A percentile compares a stretch with the other conserved stretches of the same genome.
These are phyloP conservation scores for Falciphora oryzae DNA, from an alignment of 2,329 filamentous ascomycete species.

Conservation along the genomic window DNA sequence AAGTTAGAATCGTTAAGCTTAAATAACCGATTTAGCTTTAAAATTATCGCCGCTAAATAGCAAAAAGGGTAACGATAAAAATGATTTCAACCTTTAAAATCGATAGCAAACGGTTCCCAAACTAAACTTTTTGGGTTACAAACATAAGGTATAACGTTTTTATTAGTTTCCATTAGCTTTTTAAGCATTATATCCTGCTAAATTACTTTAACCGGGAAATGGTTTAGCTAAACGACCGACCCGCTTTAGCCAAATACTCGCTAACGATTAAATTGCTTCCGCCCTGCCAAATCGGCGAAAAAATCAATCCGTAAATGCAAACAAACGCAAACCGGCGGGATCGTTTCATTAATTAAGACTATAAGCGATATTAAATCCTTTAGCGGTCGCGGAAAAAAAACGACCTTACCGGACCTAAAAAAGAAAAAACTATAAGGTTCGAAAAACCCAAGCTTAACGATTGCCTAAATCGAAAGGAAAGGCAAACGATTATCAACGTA, in stretches of 20 bases:
- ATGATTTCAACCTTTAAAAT: no score
- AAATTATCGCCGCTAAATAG: no score
- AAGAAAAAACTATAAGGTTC: neutral
- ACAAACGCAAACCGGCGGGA: neutral
- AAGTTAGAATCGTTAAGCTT: no score
- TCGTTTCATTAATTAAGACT: neutral
- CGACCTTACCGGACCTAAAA: no score
- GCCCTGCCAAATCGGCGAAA: neutral
- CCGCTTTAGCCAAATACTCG: neutral
- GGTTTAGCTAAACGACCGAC: neutral
- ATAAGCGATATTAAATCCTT: neutral
- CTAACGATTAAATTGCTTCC: neutral
- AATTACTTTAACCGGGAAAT: neutral
- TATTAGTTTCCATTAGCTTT: no score
- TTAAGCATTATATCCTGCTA: no score
- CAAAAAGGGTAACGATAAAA: no score
- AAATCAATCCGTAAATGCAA: neutral
- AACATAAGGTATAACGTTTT: no score
- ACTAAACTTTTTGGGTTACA: no score
- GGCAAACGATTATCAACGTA: neutral
- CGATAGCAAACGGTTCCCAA: no score
- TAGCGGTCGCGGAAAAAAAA: neutral
- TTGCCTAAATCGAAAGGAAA: neutral
- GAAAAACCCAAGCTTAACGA: neutral
- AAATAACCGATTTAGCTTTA: no score